A percentile compares a stretch with the other conserved stretches of the same genome.
phyloP scores from a whole-genome alignment of 2,329 filamentous ascomycete genomes.

The Dactylellina parvicollis region DNA sequence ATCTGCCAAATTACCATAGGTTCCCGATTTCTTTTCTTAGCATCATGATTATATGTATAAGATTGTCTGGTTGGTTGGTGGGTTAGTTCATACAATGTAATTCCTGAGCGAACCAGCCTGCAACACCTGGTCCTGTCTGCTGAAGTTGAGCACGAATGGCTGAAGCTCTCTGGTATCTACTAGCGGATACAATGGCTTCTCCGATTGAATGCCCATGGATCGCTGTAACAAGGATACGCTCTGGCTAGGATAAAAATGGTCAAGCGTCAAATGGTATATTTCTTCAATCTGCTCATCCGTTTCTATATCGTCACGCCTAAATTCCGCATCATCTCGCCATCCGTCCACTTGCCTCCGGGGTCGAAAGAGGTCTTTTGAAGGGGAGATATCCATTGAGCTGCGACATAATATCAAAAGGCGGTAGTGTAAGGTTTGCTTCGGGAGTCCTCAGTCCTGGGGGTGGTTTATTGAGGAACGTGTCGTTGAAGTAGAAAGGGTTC shows the following conservation, averaged over 20 bases:
- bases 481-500: too few species aligned
- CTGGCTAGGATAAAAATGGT: conserved; percentile 37
- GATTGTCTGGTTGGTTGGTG: not conserved
- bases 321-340: not conserved
- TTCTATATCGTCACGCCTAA: conserved; percentile 9
- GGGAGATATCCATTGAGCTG: conserved; percentile 38
- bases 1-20: conserved; percentile 13
- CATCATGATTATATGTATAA: not conserved
- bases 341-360: conserved; percentile 12
- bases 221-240: conserved; percentile 38
- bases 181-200: conserved; percentile 1
- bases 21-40: not conserved
- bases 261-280: conserved; percentile 44
- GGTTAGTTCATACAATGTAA: conserved; percentile 30
- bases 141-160: conserved; percentile 32
- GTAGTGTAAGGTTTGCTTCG: not conserved
- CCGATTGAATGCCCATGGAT: conserved; percentile 25
- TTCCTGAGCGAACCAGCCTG: conserved; percentile 42
- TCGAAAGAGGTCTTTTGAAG: conserved; percentile 34
- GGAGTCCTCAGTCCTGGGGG: not conserved
- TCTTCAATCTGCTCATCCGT: conserved; percentile 37
- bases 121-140: conserved; percentile 32
- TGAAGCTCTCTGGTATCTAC: not conserved
- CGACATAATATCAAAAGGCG: conserved; percentile 18
- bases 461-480: not conserved